A percentile compares a stretch with the other conserved stretches of the same genome.
Evolutionary conservation across 345 rosid genomes (phyloP).

Genomic region (Hirschfeldia incana): DNA sequence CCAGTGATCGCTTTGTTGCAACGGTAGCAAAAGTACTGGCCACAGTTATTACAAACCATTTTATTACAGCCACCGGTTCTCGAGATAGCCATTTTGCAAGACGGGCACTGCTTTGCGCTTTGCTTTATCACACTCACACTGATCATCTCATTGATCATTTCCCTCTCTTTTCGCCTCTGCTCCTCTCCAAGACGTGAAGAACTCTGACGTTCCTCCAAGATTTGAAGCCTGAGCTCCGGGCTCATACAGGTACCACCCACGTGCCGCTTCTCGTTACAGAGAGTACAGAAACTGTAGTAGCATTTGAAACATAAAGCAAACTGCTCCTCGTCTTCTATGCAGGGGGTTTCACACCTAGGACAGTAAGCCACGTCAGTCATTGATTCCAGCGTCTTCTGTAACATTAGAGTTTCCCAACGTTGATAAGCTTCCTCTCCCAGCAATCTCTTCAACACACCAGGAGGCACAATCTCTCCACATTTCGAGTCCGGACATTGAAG

Average conservation of each 20-base stretch:
- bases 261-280: conserved; percentile 74
- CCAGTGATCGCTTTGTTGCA: conserved; percentile 73
- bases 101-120: conserved; percentile 81
- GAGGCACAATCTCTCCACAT: conserved; percentile 71
- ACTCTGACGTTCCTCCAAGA: conserved; percentile 79
- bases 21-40: conserved; percentile 72
- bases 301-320: conserved; percentile 86
- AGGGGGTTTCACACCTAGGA: conserved; percentile 85
- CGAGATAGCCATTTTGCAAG: conserved; percentile 85
- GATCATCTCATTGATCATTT: conserved; percentile 75
- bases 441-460: conserved; percentile 62
- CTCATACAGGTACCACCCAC: conserved; percentile 62
- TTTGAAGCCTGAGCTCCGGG: conserved; percentile 65
- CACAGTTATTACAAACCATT: conserved; percentile 80
- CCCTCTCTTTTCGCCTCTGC: conserved; percentile 59
- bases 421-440: conserved; percentile 67
- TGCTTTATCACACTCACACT: conserved; percentile 60
- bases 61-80: conserved; percentile 92
- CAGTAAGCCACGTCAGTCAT: conserved; percentile 82
- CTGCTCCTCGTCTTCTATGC: conserved; percentile 85
- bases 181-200: conserved; percentile 49
- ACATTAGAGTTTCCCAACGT: conserved; percentile 76
- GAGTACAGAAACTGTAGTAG: conserved; percentile 79
- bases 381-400: conserved; percentile 76
- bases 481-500: conserved; percentile 72